phyloP scores from a whole-genome alignment of 2,329 filamentous ascomycete species.

The Teratosphaeria destructans region DNA sequence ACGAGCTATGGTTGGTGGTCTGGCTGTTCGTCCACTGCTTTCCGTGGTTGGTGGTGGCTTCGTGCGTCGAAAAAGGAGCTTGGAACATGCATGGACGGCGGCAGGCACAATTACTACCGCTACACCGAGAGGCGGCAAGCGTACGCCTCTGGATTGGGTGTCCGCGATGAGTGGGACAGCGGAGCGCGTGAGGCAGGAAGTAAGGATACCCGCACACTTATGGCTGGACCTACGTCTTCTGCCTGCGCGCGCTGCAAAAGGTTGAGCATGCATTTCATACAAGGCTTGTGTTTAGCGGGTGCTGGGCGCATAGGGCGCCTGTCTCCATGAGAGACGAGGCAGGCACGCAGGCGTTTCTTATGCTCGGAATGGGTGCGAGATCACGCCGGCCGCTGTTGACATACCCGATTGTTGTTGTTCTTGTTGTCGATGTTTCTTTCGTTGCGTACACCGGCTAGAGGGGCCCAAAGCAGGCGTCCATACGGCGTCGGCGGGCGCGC shows the following conservation, averaged over 20 bases:
- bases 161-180: neutral
- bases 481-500: neutral
- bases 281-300: neutral
- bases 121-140: neutral
- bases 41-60: neutral
- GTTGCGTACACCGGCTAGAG: neutral
- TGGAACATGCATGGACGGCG: neutral
- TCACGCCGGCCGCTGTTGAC: neutral
- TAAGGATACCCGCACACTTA: neutral
- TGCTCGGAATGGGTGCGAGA: neutral
- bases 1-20: neutral
- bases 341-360: neutral
- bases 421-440: neutral
- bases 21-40: neutral
- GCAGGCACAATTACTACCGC: too few relatives aligned
- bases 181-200: neutral
- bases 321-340: neutral
- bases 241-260: neutral
- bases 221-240: neutral
- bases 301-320: neutral
- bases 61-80: neutral
- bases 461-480: neutral
- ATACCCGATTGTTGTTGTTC: neutral
- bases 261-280: neutral
- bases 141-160: neutral